Conservation (phyloP, 768 basidiomycete genomes). For the Mrakia blollopis region DNA sequence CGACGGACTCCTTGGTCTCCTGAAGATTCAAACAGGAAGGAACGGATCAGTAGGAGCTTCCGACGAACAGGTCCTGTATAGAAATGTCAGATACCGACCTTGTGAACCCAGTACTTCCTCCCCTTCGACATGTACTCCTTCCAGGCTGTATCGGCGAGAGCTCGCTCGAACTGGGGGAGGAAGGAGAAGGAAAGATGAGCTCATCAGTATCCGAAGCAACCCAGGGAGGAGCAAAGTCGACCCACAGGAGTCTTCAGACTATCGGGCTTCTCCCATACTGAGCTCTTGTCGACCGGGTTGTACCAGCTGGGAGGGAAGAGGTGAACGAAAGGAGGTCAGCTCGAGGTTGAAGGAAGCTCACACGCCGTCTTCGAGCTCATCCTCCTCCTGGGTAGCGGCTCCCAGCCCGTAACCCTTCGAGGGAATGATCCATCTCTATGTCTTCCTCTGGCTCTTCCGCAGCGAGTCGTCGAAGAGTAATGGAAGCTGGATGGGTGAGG, state of each 20-base stretch:
- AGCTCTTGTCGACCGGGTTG: conserved; percentile 67
- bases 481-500: not conserved
- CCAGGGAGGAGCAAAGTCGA: conserved; percentile 51
- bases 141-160: conserved; percentile 86
- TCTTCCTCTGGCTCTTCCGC: too few species aligned
- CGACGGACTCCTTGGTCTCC: conserved; percentile 72
- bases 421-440: too few species aligned
- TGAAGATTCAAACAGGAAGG: conserved; percentile 52
- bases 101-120: conserved; percentile 85
- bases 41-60: not conserved
- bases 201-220: conserved; percentile 15
- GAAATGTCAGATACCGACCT: conserved; percentile 42
- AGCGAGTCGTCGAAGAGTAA: too few species aligned
- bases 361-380: too few species aligned
- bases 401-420: too few species aligned
- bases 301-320: not conserved
- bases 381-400: too few species aligned
- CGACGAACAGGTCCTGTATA: not conserved
- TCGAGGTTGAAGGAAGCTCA: not conserved
- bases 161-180: conserved; percentile 53
- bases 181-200: conserved; percentile 12
- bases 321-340: not conserved
- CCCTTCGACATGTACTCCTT: conserved; percentile 93
- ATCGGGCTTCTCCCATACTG: conserved; percentile 98
- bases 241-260: conserved; percentile 73